Evolutionary conservation across 495 filamentous ascomycete genomes (phyloP).

Genomic region (Tuber melanosporum): DNA sequence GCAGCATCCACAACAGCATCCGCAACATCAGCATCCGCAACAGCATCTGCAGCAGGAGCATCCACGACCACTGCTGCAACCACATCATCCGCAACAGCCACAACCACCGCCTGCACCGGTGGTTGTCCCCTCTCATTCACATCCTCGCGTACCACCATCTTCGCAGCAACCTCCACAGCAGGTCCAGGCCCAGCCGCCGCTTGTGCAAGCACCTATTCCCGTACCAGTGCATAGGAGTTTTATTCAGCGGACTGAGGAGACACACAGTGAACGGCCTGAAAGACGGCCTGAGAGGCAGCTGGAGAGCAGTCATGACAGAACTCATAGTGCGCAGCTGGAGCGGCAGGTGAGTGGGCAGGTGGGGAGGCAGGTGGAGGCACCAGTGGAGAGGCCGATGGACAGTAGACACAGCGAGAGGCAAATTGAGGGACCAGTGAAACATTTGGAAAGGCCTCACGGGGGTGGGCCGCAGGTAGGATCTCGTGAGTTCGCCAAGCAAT

Average conservation of each 20-base stretch:
- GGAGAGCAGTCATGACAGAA: neutral
- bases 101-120: constrained; percentile 16
- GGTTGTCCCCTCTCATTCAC: constrained; percentile 7
- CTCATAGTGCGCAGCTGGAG: neutral
- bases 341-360: constrained; percentile 7
- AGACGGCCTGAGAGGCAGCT: neutral
- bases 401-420: constrained; percentile 6
- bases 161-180: constrained; percentile 10
- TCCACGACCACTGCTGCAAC: constrained; percentile 17
- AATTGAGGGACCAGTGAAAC: neutral
- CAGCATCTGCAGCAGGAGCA: constrained; percentile 27
- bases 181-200: constrained; percentile 16
- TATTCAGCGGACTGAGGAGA: neutral
- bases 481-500: constrained; percentile 7
- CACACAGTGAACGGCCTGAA: neutral
- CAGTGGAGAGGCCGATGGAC: constrained; percentile 6
- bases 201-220: constrained; percentile 20
- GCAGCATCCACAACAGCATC: constrained; percentile 23
- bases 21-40: constrained; percentile 20
- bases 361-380: constrained; percentile 8
- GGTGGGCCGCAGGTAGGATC: constrained; percentile 5
- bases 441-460: constrained; percentile 11
- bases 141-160: constrained; percentile 8
- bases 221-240: neutral
- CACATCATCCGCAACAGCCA: constrained; percentile 18